phyloP scores from a whole-genome alignment of 805 yeast genomes.

The Metschnikowia lochheadii region DNA sequence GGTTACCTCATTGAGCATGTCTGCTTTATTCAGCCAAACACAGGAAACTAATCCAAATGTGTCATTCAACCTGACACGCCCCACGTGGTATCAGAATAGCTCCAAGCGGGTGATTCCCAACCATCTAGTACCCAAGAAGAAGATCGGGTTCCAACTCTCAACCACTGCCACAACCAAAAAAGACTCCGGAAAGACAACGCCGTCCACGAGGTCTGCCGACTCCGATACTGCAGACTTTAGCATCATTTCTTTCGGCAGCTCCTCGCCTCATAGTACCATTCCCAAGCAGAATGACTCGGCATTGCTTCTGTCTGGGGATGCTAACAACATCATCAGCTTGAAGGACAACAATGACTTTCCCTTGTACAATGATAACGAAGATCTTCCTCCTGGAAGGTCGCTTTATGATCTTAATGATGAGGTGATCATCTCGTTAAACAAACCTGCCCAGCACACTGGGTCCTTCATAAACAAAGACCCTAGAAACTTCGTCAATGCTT shows the following conservation, averaged over 20 bases:
- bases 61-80: slow-evolving; percentile 14
- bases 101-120: slow-evolving; percentile 37
- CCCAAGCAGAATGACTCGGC: slow-evolving; percentile 16
- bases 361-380: slow-evolving; percentile 31
- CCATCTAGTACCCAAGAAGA: slow-evolving; percentile 38
- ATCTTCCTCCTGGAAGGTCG: slow-evolving; percentile 48
- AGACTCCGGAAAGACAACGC: slow-evolving; percentile 6
- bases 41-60: neutral
- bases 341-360: slow-evolving; percentile 27
- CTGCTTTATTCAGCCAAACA: slow-evolving; percentile 10
- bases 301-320: slow-evolving; percentile 10
- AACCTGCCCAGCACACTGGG: slow-evolving; percentile 33
- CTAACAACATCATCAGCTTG: slow-evolving; percentile 28
- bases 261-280: slow-evolving; percentile 17
- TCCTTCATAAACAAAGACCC: slow-evolving; percentile 47
- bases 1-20: slow-evolving; percentile 3
- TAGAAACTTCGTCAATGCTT: slow-evolving; percentile 41
- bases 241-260: slow-evolving; percentile 33
- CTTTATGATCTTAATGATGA: slow-evolving; percentile 47
- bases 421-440: slow-evolving; percentile 33
- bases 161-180: slow-evolving; percentile 18
- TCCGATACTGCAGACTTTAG: slow-evolving; percentile 19
- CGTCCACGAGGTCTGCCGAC: slow-evolving; percentile 5
- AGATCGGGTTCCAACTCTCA: slow-evolving; percentile 36
- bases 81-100: slow-evolving; percentile 36